Evolutionary conservation across 371 early-diverging fungal species (phyloP).

Genomic region (Haplosporangium sp.): DNA sequence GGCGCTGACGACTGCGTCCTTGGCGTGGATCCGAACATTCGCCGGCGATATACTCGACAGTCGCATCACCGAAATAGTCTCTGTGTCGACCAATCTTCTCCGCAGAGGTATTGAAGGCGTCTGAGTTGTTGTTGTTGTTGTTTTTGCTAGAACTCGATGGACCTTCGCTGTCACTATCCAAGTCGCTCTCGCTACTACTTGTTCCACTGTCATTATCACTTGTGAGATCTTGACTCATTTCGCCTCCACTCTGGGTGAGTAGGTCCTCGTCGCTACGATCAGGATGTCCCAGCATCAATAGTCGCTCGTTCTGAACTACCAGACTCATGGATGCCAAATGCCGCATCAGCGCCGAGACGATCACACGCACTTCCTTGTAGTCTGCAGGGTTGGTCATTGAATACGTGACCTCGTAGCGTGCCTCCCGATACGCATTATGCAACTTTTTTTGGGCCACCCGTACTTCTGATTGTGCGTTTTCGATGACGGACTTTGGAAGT

Average conservation of each 20-base stretch:
- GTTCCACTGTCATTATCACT: slow-evolving; percentile 7
- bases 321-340: slow-evolving; percentile 53
- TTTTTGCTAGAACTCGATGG: background rate
- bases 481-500: slow-evolving; percentile 33
- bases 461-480: slow-evolving; percentile 44
- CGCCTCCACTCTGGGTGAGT: slow-evolving; percentile 33
- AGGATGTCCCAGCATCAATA: slow-evolving; percentile 50
- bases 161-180: background rate
- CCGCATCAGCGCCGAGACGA: slow-evolving; percentile 43
- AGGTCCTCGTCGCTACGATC: slow-evolving; percentile 49
- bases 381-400: slow-evolving; percentile 45
- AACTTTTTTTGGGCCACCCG: slow-evolving; percentile 48
- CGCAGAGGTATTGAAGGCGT: background rate
- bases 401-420: slow-evolving; percentile 53
- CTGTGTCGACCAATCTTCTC: slow-evolving; percentile 5
- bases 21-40: background rate
- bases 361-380: slow-evolving; percentile 46
- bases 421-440: slow-evolving; percentile 43
- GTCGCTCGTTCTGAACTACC: slow-evolving; percentile 51
- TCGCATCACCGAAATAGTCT: slow-evolving; percentile 36
- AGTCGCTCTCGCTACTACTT: slow-evolving; percentile 19
- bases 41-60: slow-evolving; percentile 8
- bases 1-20: background rate
- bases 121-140: background rate
- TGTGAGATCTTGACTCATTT: background rate